These are phyloP conservation scores for Escallonia herrerae DNA, from an alignment of 129 eudicot genomes.

Conservation along the genomic window DNA sequence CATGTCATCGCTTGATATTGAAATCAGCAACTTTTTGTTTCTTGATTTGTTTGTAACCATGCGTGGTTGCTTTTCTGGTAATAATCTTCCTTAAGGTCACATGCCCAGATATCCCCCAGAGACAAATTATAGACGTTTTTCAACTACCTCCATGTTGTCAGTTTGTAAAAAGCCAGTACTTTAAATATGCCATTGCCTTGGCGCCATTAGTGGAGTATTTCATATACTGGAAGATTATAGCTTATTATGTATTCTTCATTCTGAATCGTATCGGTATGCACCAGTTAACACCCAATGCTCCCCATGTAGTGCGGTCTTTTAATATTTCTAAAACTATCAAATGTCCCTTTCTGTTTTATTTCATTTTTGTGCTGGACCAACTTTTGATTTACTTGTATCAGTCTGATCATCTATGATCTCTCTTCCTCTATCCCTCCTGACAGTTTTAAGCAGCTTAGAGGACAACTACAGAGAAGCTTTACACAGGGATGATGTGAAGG, in stretches of 20 bases:
- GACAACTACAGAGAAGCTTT: constrained; percentile 65
- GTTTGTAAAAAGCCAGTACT: no score
- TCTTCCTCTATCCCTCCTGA: constrained; percentile 3
- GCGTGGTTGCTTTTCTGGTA: not conserved
- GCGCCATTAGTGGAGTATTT: not conserved
- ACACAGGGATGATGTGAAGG: constrained; percentile 86
- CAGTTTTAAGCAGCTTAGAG: constrained; percentile 80
- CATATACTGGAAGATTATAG: no score
- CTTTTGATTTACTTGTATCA: not conserved
- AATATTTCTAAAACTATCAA: no score
- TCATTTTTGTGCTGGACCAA: not conserved
- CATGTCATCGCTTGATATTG: not conserved
- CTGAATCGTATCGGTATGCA: no score
- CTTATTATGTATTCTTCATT: no score
- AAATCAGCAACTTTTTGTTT: not conserved
- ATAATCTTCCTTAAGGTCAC: not conserved
- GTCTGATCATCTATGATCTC: not conserved
- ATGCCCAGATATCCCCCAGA: not conserved
- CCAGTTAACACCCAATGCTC: no score
- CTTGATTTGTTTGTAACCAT: not conserved
- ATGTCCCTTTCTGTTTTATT: no score
- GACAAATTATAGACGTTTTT: not conserved
- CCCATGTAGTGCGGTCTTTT: no score
- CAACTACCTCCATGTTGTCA: not conserved
- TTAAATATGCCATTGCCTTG: not conserved